Conservation (phyloP, 192 early-diverging fungal species). For the Podochytrium sp. region DNA sequence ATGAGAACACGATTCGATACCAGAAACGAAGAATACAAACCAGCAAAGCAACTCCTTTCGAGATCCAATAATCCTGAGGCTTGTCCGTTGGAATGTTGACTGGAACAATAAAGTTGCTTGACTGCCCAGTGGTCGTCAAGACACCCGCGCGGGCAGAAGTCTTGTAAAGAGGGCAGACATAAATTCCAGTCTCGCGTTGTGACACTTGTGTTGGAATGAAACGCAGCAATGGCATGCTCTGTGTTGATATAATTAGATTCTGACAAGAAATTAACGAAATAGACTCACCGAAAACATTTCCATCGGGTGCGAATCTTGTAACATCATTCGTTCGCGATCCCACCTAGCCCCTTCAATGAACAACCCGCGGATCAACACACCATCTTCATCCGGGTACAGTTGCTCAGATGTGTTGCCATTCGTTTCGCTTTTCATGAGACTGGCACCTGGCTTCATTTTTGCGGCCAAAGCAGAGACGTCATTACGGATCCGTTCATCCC, state of each 20-base stretch:
- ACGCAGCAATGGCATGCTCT: constrained; percentile 62
- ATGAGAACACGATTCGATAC: neutral
- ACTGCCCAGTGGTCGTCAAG: constrained; percentile 65
- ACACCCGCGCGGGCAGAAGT: constrained; percentile 65
- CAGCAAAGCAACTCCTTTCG: constrained; percentile 59
- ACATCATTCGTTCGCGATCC: constrained; percentile 52
- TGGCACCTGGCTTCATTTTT: constrained; percentile 2
- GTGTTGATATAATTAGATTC: neutral
- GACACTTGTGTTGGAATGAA: constrained; percentile 57
- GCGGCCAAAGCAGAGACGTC: constrained; percentile 18
- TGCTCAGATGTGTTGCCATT: no score
- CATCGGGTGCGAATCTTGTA: constrained; percentile 68
- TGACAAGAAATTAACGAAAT: constrained; percentile 11
- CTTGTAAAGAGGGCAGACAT: constrained; percentile 65
- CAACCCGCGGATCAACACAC: constrained; percentile 59
- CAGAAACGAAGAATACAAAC: neutral
- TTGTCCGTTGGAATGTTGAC: constrained; percentile 59
- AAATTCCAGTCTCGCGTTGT: constrained; percentile 35
- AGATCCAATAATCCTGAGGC: constrained; percentile 63
- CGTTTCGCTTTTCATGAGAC: neutral
- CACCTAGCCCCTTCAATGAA: constrained; percentile 66
- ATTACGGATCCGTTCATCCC: constrained; percentile 24
- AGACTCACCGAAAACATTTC: constrained; percentile 65
- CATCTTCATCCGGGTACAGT: constrained; percentile 46
- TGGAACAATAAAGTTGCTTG: constrained; percentile 63